phyloP scores from a whole-genome alignment of 1,284 basidiomycete genomes.

The Flammula alnicola region DNA sequence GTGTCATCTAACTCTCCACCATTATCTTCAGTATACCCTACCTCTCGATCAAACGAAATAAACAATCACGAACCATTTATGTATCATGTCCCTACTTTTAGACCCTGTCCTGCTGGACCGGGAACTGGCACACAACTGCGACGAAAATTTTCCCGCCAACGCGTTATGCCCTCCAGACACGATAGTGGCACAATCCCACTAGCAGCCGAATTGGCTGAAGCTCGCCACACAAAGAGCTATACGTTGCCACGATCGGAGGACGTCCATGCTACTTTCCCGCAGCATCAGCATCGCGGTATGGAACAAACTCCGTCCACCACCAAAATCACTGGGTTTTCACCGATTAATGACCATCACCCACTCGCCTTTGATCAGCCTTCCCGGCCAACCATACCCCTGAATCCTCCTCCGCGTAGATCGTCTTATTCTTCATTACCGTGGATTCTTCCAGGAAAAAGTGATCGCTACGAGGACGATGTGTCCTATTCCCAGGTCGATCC shows the following conservation, averaged over 20 bases:
- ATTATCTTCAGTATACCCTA: conserved; percentile 26
- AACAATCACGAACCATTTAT: conserved; percentile 36
- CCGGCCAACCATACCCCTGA: conserved; percentile 27
- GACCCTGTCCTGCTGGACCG: conserved; percentile 10
- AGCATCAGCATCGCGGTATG: conserved; percentile 3
- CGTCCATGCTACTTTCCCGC: conserved; percentile 2
- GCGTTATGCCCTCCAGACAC: conserved; percentile 15
- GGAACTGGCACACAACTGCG: conserved; percentile 14
- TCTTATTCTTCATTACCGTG: conserved; percentile 39
- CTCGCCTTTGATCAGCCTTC: conserved; percentile 21
- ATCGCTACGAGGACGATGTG: conserved; percentile 31
- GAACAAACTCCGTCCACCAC: conserved; percentile 26
- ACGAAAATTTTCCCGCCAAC: conserved; percentile 15
- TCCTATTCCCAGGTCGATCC: conserved; percentile 35
- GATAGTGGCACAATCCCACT: conserved; percentile 1
- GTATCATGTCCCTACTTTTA: conserved; percentile 39
- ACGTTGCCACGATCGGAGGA: conserved; percentile 4
- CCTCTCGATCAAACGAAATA: conserved; percentile 22
- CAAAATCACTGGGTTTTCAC: conserved; percentile 39
- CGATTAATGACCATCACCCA: conserved; percentile 30
- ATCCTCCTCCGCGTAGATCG: conserved; percentile 35
- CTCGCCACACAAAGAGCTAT: conserved; percentile 1
- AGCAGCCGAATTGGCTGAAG: conserved; percentile 7
- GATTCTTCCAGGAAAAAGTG: conserved; percentile 36
- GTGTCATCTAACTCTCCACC: conserved; percentile 32